Evolutionary conservation across 1,284 basidiomycete species (phyloP).

Genomic region (Cryptococcus sp.): DNA sequence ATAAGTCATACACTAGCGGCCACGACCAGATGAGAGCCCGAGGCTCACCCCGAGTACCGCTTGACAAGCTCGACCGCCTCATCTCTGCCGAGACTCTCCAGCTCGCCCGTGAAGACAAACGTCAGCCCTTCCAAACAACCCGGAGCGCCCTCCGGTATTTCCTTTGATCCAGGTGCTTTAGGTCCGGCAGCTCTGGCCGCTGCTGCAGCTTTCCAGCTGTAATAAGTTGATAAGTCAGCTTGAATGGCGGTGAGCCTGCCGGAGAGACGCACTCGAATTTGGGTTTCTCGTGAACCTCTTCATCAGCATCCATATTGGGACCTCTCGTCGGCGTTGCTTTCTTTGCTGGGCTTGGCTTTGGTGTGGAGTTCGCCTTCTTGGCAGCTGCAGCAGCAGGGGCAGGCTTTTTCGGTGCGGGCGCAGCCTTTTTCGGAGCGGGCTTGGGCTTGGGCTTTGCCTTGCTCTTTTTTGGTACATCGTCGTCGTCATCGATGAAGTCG

Average conservation of each 20-base stretch:
- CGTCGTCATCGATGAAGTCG: conserved; percentile 30
- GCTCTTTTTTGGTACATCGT: conserved; percentile 24
- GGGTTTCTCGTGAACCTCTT: conserved; percentile 35
- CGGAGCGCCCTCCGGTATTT: conserved; percentile 73
- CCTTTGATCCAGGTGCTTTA: conserved; percentile 65
- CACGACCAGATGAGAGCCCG: neutral
- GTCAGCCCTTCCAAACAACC: conserved; percentile 84
- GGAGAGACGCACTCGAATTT: conserved; percentile 46
- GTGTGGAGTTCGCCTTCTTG: conserved; percentile 30
- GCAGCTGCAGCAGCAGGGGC: conserved; percentile 21
- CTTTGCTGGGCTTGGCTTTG: conserved; percentile 22
- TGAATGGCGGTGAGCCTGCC: neutral
- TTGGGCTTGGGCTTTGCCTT: conserved; percentile 31
- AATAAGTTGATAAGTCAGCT: neutral
- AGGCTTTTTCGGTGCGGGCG: conserved; percentile 15
- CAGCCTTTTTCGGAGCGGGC: conserved; percentile 23
- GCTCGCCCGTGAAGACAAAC: conserved; percentile 94
- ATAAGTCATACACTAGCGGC: neutral
- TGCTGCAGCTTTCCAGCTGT: conserved; percentile 60
- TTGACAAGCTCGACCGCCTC: conserved; percentile 87
- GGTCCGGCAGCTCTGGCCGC: conserved; percentile 71
- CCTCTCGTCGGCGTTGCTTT: conserved; percentile 25
- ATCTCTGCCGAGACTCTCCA: conserved; percentile 82
- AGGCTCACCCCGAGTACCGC: conserved; percentile 80
- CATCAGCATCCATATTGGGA: conserved; percentile 17